Base-by-base conservation (phyloP, 257 asterid genomes). In the Handroanthus guayacan region DNA sequence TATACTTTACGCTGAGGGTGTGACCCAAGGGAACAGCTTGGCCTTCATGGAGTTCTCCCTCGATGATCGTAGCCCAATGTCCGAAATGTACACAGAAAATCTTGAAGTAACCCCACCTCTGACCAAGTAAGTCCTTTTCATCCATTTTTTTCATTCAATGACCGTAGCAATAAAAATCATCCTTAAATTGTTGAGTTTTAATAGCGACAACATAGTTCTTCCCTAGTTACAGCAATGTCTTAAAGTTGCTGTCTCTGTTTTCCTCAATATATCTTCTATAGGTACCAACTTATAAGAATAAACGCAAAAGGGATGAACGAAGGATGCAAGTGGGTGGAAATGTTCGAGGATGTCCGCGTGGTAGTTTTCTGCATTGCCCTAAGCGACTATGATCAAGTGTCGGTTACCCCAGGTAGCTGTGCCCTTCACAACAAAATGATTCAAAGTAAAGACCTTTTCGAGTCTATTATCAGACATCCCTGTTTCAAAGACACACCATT, bases 241-340 rank as follows among this genome's bases (percentile, higher is more conserved):
- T 25, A 25, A 25, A 25, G 0, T 25, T 25, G 31, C 31, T 25
- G n/a, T n/a, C 31, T 1, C 43, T 64, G 6, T 58, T 18, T 58
- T 25, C 7, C 6, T 37, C 20, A 54, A 3, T 54, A 0, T 13
- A 9, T 18, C 8, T 52, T 43, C 67, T 74, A 52, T 55, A 92
- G 97, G 80, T 92, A 90, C 80, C 97, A 92, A 77, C 97, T 92
- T 6, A 87, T 92, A 51, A 77, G 97, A 82, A 88, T 92, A 55
- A 92, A 89, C 58, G 95, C 89, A 47, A 90, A 83, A 79, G 95
- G 97, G 36, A 84, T 92, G 89, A 82, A 61, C 44, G 96, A 89
- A 74, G 93, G 97, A 16, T 90, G 97, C 90, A 92, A 92, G 81
- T 92, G 97, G 97, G 90, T 92, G 20, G 97, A 92, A 82, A 92